Base-by-base conservation (phyloP, 108 stramenopile species). In the Pseudonitzschia multistriata region DNA sequence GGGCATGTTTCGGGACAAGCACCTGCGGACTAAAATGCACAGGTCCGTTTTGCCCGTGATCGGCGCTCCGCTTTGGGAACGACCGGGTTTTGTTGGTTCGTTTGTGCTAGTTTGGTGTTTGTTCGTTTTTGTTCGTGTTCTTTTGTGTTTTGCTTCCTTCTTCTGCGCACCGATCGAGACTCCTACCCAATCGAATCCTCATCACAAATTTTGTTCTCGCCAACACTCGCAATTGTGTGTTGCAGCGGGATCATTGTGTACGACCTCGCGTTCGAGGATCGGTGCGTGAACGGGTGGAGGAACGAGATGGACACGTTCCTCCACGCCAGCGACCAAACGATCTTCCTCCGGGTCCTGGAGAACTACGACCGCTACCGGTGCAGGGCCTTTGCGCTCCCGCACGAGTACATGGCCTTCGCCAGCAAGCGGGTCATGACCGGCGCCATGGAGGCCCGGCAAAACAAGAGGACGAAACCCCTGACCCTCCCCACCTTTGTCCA, bases 281-380 rank as follows among this genome's bases (percentile, higher is more conserved):
- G 28, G 25, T 64, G 63, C 25, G 63, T 64, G 11, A 45, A 40
- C 24, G 63, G 27, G 17, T 64, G 63, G 63, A 64, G 63, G 22
- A 64, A 64, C 42, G 63, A 64, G 29, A 64, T 64, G 40, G 63
- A 64, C 28, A 15, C 39, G 7, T 64, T 42, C 17, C 47, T 14
- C 25, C n/a, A 64, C 28, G 2, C 19, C 27, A 45, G 42, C 14
- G 63, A 64, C 40, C 63, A 64, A 22, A 47, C 28, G n/a, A 45
- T 64, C 40, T 34, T 64, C n/a, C 21, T 64, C 3, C 39, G 42
- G 22, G 63, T 64, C 28, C 28, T 64, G 42, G 63, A 47, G 10
- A 45, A 64, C n/a, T 64, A 64, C 40, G 39, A 40, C 22, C 42
- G 42, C 3, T 64, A 64, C 40, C 63, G 27, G 14, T 64, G 63